Conservation (phyloP, 1,284 basidiomycete species). For the Neolentinus lepideus region DNA sequence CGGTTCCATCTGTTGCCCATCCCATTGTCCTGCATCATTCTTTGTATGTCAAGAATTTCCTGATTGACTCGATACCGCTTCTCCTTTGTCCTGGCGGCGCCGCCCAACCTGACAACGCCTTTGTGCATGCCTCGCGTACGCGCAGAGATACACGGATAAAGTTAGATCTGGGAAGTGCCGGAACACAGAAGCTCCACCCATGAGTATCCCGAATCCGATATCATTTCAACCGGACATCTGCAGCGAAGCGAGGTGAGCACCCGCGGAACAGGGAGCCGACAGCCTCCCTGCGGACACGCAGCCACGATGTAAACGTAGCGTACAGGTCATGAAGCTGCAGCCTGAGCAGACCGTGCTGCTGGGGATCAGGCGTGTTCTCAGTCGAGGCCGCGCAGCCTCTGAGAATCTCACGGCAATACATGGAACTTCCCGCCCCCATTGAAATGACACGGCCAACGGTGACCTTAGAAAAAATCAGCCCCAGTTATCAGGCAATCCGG, state of each 20-base stretch:
- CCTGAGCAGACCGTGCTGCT: not conserved
- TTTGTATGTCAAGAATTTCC: too few relatives aligned
- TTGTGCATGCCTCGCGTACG: not conserved
- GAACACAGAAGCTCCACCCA: not conserved
- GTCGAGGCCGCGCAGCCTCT: not conserved
- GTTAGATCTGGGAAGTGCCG: slow-evolving; percentile 1
- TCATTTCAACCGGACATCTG: not conserved
- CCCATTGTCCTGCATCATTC: not conserved
- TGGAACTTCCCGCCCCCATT: not conserved
- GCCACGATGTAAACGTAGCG: not conserved
- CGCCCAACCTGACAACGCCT: not conserved
- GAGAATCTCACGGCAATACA: not conserved
- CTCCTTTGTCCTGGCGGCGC: not conserved
- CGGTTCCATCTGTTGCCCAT: not conserved
- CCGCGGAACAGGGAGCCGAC: not conserved
- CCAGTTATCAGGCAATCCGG: not conserved
- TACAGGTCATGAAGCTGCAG: not conserved
- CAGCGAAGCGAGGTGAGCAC: not conserved
- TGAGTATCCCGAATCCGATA: not conserved
- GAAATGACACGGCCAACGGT: not conserved
- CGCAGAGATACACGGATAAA: not conserved
- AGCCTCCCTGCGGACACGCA: not conserved
- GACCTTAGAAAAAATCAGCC: not conserved
- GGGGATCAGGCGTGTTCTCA: not conserved
- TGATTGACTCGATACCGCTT: not conserved